Percentiles rank a stretch among this genome's conserved stretches.
These are phyloP conservation scores for Boletus reticuloceps DNA, from an alignment of 768 basidiomycete species.

Conservation along the genomic window DNA sequence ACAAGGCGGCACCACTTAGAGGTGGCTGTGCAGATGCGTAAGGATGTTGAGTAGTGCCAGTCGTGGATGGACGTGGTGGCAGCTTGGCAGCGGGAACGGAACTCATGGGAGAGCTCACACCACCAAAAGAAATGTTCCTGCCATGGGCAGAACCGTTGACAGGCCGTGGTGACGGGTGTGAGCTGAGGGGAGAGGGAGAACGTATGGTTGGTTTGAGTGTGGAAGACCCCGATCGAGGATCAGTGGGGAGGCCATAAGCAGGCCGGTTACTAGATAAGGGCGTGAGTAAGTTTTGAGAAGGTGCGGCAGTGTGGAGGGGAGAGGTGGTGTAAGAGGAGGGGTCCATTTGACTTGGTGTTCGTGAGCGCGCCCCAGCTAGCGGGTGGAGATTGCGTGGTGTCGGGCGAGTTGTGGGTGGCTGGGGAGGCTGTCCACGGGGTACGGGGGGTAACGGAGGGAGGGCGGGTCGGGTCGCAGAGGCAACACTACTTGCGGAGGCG, in stretches of 20 bases:
- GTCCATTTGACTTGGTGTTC: constrained; percentile 61
- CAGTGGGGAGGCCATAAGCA: constrained; percentile 55
- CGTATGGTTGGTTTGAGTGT: constrained; percentile 41
- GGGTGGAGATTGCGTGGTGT: constrained; percentile 30
- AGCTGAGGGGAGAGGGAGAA: constrained; percentile 26
- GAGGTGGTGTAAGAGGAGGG: constrained; percentile 43
- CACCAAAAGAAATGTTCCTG: constrained; percentile 50
- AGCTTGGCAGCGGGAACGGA: constrained; percentile 39
- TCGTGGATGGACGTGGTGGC: constrained; percentile 43
- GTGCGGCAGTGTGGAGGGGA: constrained; percentile 36
- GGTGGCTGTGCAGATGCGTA: constrained; percentile 55
- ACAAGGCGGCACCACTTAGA: constrained; percentile 46
- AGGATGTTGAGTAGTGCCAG: constrained; percentile 48
- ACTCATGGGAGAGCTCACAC: constrained; percentile 39
- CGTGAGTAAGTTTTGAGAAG: constrained; percentile 40
- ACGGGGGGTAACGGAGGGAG: constrained; percentile 70
- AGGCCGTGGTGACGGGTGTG: constrained; percentile 35
- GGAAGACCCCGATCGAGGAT: constrained; percentile 55
- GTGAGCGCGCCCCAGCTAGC: constrained; percentile 34
- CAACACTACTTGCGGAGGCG: constrained; percentile 28
- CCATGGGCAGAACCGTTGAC: constrained; percentile 46
- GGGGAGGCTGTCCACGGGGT: constrained; percentile 65
- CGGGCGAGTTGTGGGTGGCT: constrained; percentile 36
- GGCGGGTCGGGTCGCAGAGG: constrained; percentile 41
- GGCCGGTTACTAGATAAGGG: constrained; percentile 36